Base-by-base conservation (phyloP, 1,139 yeast genomes). In the Komagataea norvegica region DNA sequence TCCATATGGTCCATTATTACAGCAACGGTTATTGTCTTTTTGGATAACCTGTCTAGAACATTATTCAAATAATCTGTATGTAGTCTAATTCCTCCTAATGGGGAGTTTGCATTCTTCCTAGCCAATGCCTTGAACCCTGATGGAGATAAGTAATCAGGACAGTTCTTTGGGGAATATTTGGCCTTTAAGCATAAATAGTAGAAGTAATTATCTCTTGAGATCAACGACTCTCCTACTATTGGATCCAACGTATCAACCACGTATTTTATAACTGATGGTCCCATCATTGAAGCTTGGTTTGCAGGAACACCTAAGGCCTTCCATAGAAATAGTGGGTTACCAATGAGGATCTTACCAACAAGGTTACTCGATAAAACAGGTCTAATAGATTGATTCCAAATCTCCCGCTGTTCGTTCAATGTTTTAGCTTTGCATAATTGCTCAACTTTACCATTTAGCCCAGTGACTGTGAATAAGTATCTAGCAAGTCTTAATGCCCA, bases 1-100 rank as follows among this genome's bases (percentile, higher is more conserved):
- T 85, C 95, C 91, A 84, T 82, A 57, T 85, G 95, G 59, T 85
- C 95, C 95, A 85, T 85, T 41, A 85, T 81, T 34, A 85, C 74
- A 20, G 91, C 91, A 52, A 80, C 79, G 8, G 88, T 77, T 36
- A 85, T 70, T 15, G 87, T 74, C 40, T 73, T 72, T 38, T 71
- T 68, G 25, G 77, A 67, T 42, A 85, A 65, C 46, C 91, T 68
- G 33, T 75, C 77, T 46, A 82, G 76, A 3, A 84, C 93, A 51
- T 83, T 88, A 55, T 77, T 78, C 52, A 85, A 68, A 38, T 80
- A 77, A 55, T 85, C 94, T 6, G 94, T 85, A 61, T 85, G 94
- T 33, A 85, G 63, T 55, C 93, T 72, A 45, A 85, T 75, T 40
- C 75, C 76, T 54, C 81, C 83, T 42, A 84, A 61, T 11, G 84